phyloP scores from a whole-genome alignment of 2,329 filamentous ascomycete species.

The Trichothecium roseum region DNA sequence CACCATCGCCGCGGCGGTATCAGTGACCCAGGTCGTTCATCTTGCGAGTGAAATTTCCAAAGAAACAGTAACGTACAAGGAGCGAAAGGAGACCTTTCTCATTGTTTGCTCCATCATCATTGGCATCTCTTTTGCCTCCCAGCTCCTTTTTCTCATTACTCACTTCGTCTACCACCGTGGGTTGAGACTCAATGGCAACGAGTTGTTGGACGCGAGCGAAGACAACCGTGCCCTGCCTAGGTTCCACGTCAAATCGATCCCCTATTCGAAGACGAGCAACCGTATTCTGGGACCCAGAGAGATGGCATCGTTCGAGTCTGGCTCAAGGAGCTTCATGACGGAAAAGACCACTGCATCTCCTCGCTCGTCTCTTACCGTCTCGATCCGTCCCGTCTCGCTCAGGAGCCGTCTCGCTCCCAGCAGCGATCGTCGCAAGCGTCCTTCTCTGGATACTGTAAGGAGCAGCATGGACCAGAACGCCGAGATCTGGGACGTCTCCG shows the following conservation, averaged over 20 bases:
- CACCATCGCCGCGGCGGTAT: too few species aligned
- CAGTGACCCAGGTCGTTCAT: too few species aligned
- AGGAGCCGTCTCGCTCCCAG: not conserved
- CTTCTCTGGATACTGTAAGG: constrained; percentile 1
- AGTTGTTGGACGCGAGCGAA: constrained; percentile 20
- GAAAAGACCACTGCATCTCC: not conserved
- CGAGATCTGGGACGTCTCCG: constrained; percentile 1
- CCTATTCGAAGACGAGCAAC: constrained; percentile 22
- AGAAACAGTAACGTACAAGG: too few species aligned
- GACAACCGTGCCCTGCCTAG: constrained; percentile 12
- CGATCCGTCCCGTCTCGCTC: constrained; percentile 1
- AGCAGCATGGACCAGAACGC: not conserved
- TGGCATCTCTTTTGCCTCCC: constrained; percentile 32
- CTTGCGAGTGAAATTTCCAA: too few species aligned
- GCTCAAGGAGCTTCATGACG: not conserved
- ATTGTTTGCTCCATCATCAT: constrained; percentile 34
- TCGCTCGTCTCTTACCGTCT: constrained; percentile 2
- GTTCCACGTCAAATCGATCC: constrained; percentile 32
- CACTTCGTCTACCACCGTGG: constrained; percentile 30
- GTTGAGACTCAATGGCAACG: constrained; percentile 8
- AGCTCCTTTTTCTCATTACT: constrained; percentile 36
- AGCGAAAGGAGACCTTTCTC: constrained; percentile 18
- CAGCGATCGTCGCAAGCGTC: not conserved
- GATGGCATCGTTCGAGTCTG: constrained; percentile 13
- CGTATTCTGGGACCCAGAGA: constrained; percentile 13